Evolutionary conservation across 2,329 filamentous ascomycete genomes (phyloP).

Genomic region (Colletotrichum liaoningense): DNA sequence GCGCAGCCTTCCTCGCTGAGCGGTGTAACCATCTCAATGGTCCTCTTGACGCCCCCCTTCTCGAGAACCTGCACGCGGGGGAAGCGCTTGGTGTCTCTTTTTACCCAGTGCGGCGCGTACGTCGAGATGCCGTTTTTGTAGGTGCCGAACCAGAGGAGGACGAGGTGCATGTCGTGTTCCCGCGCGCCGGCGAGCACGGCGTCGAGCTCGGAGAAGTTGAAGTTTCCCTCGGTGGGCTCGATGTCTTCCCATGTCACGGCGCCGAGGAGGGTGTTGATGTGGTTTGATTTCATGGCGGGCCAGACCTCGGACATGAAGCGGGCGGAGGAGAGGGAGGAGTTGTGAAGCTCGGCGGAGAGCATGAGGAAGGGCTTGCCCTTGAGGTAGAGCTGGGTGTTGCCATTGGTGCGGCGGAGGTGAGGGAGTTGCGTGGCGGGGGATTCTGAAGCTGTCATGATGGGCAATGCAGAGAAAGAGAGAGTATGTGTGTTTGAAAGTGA

Average conservation of each 20-base stretch:
- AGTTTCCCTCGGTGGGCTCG: conserved; percentile 48
- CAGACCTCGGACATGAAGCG: conserved; percentile 47
- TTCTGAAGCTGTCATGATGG: conserved; percentile 27
- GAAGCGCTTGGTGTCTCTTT: conserved; percentile 48
- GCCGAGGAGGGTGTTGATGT: conserved; percentile 51
- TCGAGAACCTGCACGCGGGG: conserved; percentile 47
- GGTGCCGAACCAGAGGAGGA: conserved; percentile 52
- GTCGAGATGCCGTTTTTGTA: conserved; percentile 54
- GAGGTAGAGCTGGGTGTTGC: conserved; percentile 48
- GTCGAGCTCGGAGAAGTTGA: conserved; percentile 49
- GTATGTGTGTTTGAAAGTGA: neutral
- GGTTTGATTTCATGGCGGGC: conserved; percentile 45
- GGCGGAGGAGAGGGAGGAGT: conserved; percentile 48
- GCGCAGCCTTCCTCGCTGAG: conserved; percentile 42
- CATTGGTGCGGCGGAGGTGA: conserved; percentile 40
- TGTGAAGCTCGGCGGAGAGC: conserved; percentile 49
- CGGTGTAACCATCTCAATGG: conserved; percentile 48
- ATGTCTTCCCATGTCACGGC: conserved; percentile 51
- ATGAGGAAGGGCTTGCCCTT: conserved; percentile 51
- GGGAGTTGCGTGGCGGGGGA: conserved; percentile 16
- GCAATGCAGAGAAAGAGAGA: neutral
- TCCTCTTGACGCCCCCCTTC: conserved; percentile 45
- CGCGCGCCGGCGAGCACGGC: conserved; percentile 45
- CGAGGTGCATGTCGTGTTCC: conserved; percentile 46
- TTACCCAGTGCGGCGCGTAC: conserved; percentile 49